These are phyloP conservation scores for Aspergillus udagawae DNA, from an alignment of 2,329 filamentous ascomycete species.

Conservation along the genomic window DNA sequence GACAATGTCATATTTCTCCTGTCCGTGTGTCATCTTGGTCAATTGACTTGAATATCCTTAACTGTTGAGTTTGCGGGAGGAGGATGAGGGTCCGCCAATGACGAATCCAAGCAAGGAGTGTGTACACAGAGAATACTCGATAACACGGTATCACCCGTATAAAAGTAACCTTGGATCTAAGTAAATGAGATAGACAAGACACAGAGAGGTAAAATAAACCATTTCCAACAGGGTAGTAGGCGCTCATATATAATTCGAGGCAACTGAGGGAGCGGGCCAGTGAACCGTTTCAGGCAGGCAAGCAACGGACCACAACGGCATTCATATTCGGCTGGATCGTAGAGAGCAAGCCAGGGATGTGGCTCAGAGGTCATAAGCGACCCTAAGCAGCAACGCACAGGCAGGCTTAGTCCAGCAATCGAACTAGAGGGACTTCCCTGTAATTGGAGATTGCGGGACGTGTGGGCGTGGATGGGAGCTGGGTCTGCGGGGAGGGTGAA, in stretches of 20 bases:
- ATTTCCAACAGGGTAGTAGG: constrained; percentile 13
- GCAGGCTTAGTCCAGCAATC: constrained; percentile 3
- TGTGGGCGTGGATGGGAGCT: constrained; percentile 2
- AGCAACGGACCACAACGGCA: constrained; percentile 33
- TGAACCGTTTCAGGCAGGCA: constrained; percentile 15
- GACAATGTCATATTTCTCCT: constrained; percentile 63
- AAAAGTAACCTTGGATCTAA: neutral
- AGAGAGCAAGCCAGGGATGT: constrained; percentile 2
- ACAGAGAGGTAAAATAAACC: constrained; percentile 2
- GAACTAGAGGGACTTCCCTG: neutral
- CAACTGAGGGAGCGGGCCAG: constrained; percentile 14
- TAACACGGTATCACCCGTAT: constrained; percentile 4
- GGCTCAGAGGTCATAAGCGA: neutral
- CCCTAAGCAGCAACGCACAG: neutral
- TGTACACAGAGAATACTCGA: neutral
- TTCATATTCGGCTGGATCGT: constrained; percentile 31
- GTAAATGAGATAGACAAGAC: neutral
- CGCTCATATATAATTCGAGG: constrained; percentile 25
- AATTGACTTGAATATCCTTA: neutral
- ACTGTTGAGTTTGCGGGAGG: neutral
- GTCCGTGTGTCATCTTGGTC: constrained; percentile 23
- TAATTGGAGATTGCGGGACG: constrained; percentile 1
- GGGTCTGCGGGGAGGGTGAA: constrained; percentile 9
- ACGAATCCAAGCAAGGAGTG: neutral
- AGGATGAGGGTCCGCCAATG: neutral